Percentiles rank a stretch among this genome's conserved stretches.
Conservation (phyloP, 176 grass and related monocot genomes). For the Hordeum vulgare region DNA sequence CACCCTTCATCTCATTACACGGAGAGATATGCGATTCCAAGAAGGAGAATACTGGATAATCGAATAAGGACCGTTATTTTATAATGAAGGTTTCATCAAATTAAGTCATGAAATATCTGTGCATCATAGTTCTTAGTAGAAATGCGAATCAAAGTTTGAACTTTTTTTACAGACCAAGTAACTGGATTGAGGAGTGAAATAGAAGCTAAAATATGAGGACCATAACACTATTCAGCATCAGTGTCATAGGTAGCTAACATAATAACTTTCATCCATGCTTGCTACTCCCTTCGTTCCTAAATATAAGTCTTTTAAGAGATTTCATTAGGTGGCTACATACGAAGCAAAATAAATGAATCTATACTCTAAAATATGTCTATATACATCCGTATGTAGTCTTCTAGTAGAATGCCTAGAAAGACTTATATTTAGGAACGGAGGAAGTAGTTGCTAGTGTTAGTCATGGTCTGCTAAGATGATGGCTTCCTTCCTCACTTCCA, state of each 20-base stretch:
- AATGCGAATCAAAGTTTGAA: not conserved
- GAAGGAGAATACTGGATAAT: not conserved
- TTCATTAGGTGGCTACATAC: no score
- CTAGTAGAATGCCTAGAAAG: no score
- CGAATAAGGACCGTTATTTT: not conserved
- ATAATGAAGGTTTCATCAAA: not conserved
- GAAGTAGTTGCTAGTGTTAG: not conserved
- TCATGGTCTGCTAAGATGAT: not conserved
- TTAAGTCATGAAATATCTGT: not conserved
- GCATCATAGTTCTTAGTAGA: not conserved
- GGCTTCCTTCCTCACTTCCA: not conserved
- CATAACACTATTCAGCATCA: not conserved
- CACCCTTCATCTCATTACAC: not conserved
- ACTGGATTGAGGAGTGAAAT: not conserved
- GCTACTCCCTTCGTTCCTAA: no score
- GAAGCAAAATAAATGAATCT: no score
- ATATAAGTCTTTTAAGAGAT: no score
- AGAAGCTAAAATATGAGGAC: not conserved
- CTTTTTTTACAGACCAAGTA: not conserved
- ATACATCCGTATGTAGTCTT: no score
- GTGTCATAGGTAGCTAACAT: not conserved
- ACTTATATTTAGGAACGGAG: no score
- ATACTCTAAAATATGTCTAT: no score
- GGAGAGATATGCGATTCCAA: not conserved
- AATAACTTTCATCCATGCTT: not conserved